Base-by-base conservation (phyloP, 2,329 filamentous ascomycete genomes). In the Epichloe festucae region DNA sequence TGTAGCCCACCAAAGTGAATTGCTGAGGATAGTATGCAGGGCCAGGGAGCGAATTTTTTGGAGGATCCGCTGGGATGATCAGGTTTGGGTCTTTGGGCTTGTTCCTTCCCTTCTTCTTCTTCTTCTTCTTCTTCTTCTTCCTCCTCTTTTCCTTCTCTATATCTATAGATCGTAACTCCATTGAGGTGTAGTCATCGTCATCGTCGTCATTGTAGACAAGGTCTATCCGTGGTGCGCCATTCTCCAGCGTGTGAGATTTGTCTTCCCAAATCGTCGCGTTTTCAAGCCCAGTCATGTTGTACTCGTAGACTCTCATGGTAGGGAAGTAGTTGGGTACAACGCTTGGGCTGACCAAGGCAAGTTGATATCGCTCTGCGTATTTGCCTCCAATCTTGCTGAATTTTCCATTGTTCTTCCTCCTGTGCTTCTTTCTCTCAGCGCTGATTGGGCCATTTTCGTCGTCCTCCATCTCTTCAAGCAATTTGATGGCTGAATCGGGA, bases 261-360 rank as follows among this genome's bases (percentile, higher is more conserved):
- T 73, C 71, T 1, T 60, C 56, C 77, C 78, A 81, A 1, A 73
- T 66, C 1, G 69, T 62, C 0, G 65, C 59, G 49, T 79, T 61
- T 56, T 89, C 85, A 3, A 95, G 65, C 0, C 89, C 88, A 0
- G 75, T 87, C 51, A 88, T 88, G 64, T 98, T 97, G 73, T 97
- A 98, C 62, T 95, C 88, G 57, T 91, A 74, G n/a, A 98, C 77
- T n/a, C 90, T 81, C 35, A 96, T 68, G 0, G 87, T 89, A 0
- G 91, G 93, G 57, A 90, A 93, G 67, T 89, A 95, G 63, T 93
- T 96, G 6, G 91, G 93, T 8, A 97, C 87, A 39, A 98, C 73
- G 63, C 90, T 97, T 0, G 91, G 87, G 46, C 84, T 80, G 52
- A 97, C 84, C 27, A 93, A 72, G 0, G 87, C 84, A 5, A 95